Percentiles rank a stretch among this genome's conserved stretches.
These are phyloP conservation scores for Phaseolus coccineus DNA, from an alignment of 331 rosid genomes.

Conservation along the genomic window DNA sequence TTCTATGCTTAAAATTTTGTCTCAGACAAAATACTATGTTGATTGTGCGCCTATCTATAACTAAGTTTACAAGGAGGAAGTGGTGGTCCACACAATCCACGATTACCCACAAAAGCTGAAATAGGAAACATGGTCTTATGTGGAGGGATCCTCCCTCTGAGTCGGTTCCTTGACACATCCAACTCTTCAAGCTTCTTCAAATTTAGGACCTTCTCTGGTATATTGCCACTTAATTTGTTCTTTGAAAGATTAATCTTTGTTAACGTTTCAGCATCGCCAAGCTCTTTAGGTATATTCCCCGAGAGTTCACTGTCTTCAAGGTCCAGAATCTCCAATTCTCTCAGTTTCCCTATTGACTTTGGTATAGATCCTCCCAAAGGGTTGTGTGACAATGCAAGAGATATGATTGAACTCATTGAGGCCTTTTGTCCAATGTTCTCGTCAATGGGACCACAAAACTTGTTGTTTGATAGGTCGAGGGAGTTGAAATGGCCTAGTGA, in stretches of 20 bases:
- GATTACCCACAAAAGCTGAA: conserved; percentile 60
- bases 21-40: no score
- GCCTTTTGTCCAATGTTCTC: conserved; percentile 49
- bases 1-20: not conserved
- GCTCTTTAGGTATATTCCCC: conserved; percentile 54
- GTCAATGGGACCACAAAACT: conserved; percentile 55
- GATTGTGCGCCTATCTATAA: not conserved
- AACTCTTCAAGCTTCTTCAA: conserved; percentile 50
- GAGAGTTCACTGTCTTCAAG: conserved; percentile 46
- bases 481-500: conserved; percentile 66
- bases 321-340: conserved; percentile 49
- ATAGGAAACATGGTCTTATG: conserved; percentile 51
- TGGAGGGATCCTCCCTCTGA: conserved; percentile 63
- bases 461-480: conserved; percentile 59
- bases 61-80: conserved; percentile 63
- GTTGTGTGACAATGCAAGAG: conserved; percentile 54
- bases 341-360: conserved; percentile 54
- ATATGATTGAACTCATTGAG: conserved; percentile 51
- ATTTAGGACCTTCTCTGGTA: conserved; percentile 55
- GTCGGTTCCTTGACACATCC: conserved; percentile 58
- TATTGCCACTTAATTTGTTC: conserved; percentile 55
- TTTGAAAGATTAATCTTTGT: conserved; percentile 45
- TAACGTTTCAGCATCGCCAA: conserved; percentile 47
- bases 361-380: conserved; percentile 55
- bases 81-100: conserved; percentile 70